These are phyloP conservation scores for Paraconiothyrium brasiliense DNA, from an alignment of 2,329 filamentous ascomycete genomes.

Conservation along the genomic window DNA sequence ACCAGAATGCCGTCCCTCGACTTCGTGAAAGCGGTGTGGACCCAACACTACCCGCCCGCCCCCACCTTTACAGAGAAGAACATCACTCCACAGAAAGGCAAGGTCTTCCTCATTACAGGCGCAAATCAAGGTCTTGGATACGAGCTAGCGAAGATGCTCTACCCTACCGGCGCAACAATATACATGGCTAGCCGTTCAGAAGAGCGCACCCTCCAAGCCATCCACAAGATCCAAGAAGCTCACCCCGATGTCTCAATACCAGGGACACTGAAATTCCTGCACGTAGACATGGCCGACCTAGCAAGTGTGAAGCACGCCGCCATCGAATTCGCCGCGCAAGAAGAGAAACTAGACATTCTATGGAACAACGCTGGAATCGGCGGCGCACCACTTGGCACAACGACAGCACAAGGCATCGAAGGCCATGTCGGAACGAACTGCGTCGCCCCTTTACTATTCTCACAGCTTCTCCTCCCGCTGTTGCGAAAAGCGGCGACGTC, in stretches of 20 bases:
- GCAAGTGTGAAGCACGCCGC: conserved; percentile 42
- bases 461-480: conserved; percentile 45
- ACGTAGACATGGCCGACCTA: conserved; percentile 53
- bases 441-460: conserved; percentile 51
- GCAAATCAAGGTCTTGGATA: conserved; percentile 59
- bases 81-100: conserved; percentile 26
- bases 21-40: conserved; percentile 5
- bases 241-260: conserved; percentile 25
- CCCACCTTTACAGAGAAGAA: conserved; percentile 17
- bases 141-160: conserved; percentile 63
- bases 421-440: conserved; percentile 50
- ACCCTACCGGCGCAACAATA: conserved; percentile 61
- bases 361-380: conserved; percentile 46
- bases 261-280: conserved; percentile 26
- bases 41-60: conserved; percentile 11
- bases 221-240: conserved; percentile 52
- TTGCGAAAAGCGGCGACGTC: conserved; percentile 38
- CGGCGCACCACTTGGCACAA: conserved; percentile 25
- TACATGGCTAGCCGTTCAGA: conserved; percentile 62
- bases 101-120: conserved; percentile 63
- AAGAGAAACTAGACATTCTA: conserved; percentile 54
- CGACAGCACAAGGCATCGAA: conserved; percentile 28
- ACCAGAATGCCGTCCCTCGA: conserved; percentile 3
- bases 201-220: conserved; percentile 49
- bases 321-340: conserved; percentile 45